Evolutionary conservation across 2,329 filamentous ascomycete species (phyloP), one percentile per base, ranked within the genome.

Genomic region (Xylariales sp.): DNA sequence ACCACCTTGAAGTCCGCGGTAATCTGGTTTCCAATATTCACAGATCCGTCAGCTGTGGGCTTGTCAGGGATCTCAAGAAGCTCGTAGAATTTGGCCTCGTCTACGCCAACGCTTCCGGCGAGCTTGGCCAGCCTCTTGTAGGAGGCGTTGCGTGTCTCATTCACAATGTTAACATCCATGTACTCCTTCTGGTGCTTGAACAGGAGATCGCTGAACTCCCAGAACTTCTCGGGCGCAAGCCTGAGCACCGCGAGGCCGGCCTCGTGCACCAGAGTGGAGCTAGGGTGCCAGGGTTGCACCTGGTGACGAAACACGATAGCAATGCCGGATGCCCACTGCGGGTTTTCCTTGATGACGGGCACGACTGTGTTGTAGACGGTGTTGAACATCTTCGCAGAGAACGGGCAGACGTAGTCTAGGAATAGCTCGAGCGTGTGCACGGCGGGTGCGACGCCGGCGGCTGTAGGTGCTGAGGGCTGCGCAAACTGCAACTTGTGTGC

Each of bases 211-310:
- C 79, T 86, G 62, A 91, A 96, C 13, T 74, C 69, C 81, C 84
- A 95, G 73, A 94, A 97, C 48, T 79, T 81, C 14, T 72, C 69
- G 0, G 86, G 83, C 3, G 78, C 69, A 6, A 88, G 62, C 36
- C 75, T 76, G 50, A 91, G 73, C 2, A 96, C 88, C 3, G 89
- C 91, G 21, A 88, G 76, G 4, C 72, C 90, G 21, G 89, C 85
- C 73, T 97, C 91, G 67, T 91, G 87, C 40, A 78, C 72, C 10
- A 89, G 73, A 6, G 85, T 89, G 28, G 81, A 89, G 15, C 85
- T 88, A 2, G 91, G 91, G 65, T 97, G 90, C 91, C 91, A 95
- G 12, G 89, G 88, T 67, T 95, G 89, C 54, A 96, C 79, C 60
- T 95, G 89, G 60, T 91, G 90, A 34, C 90, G 84, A 71, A 96